Evolutionary conservation across 2,329 filamentous ascomycete genomes (phyloP).

Genomic region (Elsinoe batatas): DNA sequence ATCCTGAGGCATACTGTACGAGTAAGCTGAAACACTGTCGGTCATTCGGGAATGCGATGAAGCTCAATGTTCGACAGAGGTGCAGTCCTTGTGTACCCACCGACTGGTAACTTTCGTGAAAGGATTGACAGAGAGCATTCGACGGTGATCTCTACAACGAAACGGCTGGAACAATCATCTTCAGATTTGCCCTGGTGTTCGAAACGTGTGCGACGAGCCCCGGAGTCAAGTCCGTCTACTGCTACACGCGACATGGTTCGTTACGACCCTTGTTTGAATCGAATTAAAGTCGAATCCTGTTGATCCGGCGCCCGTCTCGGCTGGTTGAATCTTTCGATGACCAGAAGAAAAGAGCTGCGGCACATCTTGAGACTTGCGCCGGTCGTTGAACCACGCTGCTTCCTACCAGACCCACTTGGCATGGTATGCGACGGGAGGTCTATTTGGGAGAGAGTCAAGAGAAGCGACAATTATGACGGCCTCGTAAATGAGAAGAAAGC

Average conservation of each 20-base stretch:
- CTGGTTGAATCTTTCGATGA: constrained; percentile 4
- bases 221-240: too few species aligned
- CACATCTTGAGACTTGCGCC: not conserved
- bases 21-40: not conserved
- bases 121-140: not conserved
- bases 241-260: not conserved
- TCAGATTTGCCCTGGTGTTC: too few species aligned
- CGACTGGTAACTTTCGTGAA: not conserved
- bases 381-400: not conserved
- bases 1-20: not conserved
- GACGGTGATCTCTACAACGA: not conserved
- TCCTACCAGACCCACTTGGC: constrained; percentile 2
- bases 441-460: not conserved
- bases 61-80: not conserved
- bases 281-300: not conserved
- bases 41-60: not conserved
- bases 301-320: not conserved
- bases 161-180: too few species aligned
- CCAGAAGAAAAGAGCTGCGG: not conserved
- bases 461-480: not conserved
- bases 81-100: not conserved
- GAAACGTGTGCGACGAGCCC: too few species aligned
- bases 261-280: not conserved
- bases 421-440: not conserved
- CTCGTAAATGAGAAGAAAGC: not conserved